Percentiles rank a stretch among this genome's conserved stretches.
Conservation (phyloP, 305 asterid species). For the Ilex paraguariensis region DNA sequence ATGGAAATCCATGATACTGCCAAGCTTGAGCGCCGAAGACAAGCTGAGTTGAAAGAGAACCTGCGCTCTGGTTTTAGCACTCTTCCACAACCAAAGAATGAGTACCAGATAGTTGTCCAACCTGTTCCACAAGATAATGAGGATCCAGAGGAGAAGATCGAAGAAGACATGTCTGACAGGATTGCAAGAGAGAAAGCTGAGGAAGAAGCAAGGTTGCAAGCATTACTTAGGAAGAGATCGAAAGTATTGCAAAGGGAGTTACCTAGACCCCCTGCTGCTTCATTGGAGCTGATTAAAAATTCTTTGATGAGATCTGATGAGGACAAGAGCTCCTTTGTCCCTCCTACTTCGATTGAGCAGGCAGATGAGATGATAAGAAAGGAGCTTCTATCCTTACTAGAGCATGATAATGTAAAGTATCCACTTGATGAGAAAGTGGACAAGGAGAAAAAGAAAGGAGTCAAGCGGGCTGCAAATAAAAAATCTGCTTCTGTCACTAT, state of each 20-base stretch:
- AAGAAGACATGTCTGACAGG: constrained; percentile 98
- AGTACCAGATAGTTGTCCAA: constrained; percentile 73
- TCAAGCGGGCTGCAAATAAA: constrained; percentile 40
- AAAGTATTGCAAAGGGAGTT: constrained; percentile 93
- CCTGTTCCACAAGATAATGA: constrained; percentile 75
- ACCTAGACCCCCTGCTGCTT: constrained; percentile 86
- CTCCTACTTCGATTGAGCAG: constrained; percentile 85
- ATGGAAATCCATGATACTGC: constrained; percentile 54
- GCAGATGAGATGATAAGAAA: constrained; percentile 87
- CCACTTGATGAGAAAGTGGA: constrained; percentile 68
- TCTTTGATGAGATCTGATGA: constrained; percentile 67
- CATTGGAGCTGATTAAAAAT: constrained; percentile 64
- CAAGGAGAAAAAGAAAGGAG: constrained; percentile 82
- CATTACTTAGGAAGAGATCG: constrained; percentile 79
- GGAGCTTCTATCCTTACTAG: constrained; percentile 82
- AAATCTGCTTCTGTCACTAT: constrained; percentile 47
- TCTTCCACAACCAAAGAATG: constrained; percentile 95
- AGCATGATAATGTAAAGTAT: constrained; percentile 87
- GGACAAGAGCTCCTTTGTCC: constrained; percentile 91
- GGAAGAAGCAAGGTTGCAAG: constrained; percentile 85
- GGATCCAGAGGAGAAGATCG: constrained; percentile 90
- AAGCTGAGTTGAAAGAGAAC: constrained; percentile 52
- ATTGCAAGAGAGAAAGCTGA: constrained; percentile 91
- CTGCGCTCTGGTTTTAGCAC: constrained; percentile 53
- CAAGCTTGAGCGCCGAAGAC: constrained; percentile 32